phyloP scores from a whole-genome alignment of 2,329 filamentous ascomycete genomes.

The Fusarium drepaniforme region DNA sequence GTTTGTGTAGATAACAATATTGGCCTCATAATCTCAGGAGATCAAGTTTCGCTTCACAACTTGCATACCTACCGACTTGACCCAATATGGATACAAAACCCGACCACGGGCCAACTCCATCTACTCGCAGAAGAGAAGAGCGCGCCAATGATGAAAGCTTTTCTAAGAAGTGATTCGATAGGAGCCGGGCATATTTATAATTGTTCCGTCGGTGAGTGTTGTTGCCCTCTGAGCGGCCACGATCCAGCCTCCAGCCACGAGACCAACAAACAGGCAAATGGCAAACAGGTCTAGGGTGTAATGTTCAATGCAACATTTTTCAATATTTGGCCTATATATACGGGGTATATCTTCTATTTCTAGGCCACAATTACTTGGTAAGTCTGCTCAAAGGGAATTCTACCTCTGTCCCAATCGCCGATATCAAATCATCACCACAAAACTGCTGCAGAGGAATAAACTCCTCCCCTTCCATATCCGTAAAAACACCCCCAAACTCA shows the following conservation, averaged over 20 bases:
- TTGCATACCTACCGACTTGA: not conserved
- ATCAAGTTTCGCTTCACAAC: not conserved
- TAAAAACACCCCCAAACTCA: constrained; percentile 28
- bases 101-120: not conserved
- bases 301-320: not conserved
- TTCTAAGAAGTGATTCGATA: not conserved
- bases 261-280: not conserved
- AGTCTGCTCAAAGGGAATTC: not conserved
- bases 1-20: too few species aligned
- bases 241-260: not conserved
- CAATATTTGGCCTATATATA: not conserved
- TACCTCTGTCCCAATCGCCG: not conserved
- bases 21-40: not conserved
- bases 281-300: not conserved
- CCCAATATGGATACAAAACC: not conserved
- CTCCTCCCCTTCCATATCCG: not conserved
- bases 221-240: not conserved
- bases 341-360: not conserved
- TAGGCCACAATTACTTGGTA: constrained; percentile 30
- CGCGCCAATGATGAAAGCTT: not conserved
- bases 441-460: constrained; percentile 10
- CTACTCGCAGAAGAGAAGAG: not conserved
- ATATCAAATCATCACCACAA: constrained; percentile 1
- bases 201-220: not conserved
- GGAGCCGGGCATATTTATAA: not conserved